Percentiles rank a stretch among this genome's conserved stretches.
Evolutionary conservation across 2,329 filamentous ascomycete genomes (phyloP).

Genomic region (Trichophyton mentagrophytes): DNA sequence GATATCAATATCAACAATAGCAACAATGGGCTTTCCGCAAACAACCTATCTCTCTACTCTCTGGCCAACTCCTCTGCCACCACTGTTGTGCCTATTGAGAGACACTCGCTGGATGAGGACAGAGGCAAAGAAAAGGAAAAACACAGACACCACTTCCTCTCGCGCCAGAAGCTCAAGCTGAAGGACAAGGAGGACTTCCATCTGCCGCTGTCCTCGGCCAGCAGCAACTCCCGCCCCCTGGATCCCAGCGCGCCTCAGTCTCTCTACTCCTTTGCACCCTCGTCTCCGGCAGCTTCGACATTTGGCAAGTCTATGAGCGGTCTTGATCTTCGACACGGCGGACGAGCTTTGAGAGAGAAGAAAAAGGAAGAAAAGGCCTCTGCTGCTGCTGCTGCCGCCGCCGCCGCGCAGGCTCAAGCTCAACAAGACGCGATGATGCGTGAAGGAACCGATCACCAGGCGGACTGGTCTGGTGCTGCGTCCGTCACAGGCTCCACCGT

Average conservation of each 20-base stretch:
- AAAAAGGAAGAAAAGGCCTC: slow-evolving; percentile 55
- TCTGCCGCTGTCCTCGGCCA: slow-evolving; percentile 51
- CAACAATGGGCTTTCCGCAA: not conserved
- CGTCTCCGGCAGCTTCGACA: slow-evolving; percentile 46
- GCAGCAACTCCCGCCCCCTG: slow-evolving; percentile 51
- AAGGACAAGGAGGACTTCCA: slow-evolving; percentile 48
- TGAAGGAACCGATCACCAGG: slow-evolving; percentile 22
- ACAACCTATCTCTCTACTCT: slow-evolving; percentile 46
- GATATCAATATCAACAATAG: slow-evolving; percentile 28
- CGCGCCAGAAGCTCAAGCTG: slow-evolving; percentile 52
- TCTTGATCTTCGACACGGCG: slow-evolving; percentile 64
- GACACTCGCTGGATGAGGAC: slow-evolving; percentile 22
- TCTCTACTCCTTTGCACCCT: slow-evolving; percentile 53
- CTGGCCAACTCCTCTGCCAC: slow-evolving; percentile 50
- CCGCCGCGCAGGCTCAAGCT: slow-evolving; percentile 1
- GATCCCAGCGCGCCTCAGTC: slow-evolving; percentile 52
- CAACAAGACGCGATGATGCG: slow-evolving; percentile 6
- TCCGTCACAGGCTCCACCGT: slow-evolving; percentile 18
- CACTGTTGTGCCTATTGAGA: slow-evolving; percentile 43
- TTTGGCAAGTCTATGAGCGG: slow-evolving; percentile 77
- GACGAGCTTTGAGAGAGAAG: slow-evolving; percentile 65
- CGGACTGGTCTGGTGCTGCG: slow-evolving; percentile 22
- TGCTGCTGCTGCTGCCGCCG: slow-evolving; percentile 13
- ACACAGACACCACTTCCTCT: slow-evolving; percentile 51
- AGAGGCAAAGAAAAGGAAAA: slow-evolving; percentile 32